A percentile compares a stretch with the other conserved stretches of the same genome.
These are phyloP conservation scores for Leishmania lainsoni DNA, from an alignment of 208 protist genomes.

Conservation along the genomic window DNA sequence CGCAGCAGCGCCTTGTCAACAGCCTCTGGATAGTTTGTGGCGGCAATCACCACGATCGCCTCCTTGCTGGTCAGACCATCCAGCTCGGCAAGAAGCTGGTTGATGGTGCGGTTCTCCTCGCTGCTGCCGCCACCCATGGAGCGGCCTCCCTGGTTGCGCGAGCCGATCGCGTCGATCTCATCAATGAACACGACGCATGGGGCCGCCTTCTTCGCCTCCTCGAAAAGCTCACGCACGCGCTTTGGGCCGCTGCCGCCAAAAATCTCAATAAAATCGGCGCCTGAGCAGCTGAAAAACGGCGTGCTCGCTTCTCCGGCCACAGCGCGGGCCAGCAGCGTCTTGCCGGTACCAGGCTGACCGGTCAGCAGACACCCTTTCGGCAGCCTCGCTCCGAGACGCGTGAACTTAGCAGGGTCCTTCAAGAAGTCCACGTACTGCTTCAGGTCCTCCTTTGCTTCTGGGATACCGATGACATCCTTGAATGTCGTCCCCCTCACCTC, in stretches of 20 bases:
- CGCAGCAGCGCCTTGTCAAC: constrained; percentile 95
- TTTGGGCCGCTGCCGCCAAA: constrained; percentile 96
- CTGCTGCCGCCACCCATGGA: constrained; percentile 87
- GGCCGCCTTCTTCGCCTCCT: constrained; percentile 92
- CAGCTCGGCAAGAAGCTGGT: constrained; percentile 97
- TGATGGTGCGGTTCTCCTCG: constrained; percentile 96
- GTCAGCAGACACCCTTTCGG: constrained; percentile 97
- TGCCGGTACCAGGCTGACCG: constrained; percentile 98
- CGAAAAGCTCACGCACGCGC: constrained; percentile 97
- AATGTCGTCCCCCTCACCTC: constrained; percentile 90
- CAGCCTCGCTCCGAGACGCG: constrained; percentile 95
- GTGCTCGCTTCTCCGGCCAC: constrained; percentile 95
- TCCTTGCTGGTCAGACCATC: constrained; percentile 94
- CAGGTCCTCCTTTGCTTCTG: constrained; percentile 98
- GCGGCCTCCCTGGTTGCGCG: constrained; percentile 78
- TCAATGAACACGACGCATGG: constrained; percentile 99
- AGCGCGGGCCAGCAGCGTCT: constrained; percentile 97
- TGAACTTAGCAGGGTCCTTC: constrained; percentile 96
- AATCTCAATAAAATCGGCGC: constrained; percentile 98
- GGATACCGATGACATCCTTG: constrained; percentile 97
- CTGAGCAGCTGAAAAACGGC: constrained; percentile 95
- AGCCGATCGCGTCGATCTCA: constrained; percentile 99
- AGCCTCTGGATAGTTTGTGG: constrained; percentile 97
- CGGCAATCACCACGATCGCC: constrained; percentile 96
- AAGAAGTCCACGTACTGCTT: constrained; percentile 99